These are phyloP conservation scores for Barbatosphaeria neglecta DNA, from an alignment of 495 filamentous ascomycete genomes.

Conservation along the genomic window DNA sequence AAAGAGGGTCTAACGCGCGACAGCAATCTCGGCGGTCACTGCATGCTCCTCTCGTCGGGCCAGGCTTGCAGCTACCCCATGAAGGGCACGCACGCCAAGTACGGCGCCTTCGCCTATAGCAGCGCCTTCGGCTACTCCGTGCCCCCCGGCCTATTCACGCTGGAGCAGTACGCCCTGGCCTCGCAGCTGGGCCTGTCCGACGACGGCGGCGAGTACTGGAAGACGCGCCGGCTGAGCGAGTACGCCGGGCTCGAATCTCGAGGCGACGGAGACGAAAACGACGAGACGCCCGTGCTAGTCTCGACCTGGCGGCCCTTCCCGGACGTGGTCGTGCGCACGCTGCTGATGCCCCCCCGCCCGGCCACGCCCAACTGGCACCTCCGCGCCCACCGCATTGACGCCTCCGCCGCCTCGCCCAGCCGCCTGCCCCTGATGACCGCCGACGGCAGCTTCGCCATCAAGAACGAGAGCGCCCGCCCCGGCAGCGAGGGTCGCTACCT, in stretches of 20 bases:
- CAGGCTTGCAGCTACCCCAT: conserved; percentile 71
- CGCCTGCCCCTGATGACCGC: conserved; percentile 51
- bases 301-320: conserved; percentile 56
- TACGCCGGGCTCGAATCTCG: conserved; percentile 45
- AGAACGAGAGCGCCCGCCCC: conserved; percentile 43
- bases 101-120: conserved; percentile 68
- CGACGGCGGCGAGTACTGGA: conserved; percentile 70
- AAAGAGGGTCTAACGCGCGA: neutral
- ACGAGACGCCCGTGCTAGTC: conserved; percentile 39
- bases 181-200: conserved; percentile 65
- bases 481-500: conserved; percentile 51
- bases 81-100: conserved; percentile 70
- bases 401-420: no score
- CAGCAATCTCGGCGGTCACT: conserved; percentile 48
- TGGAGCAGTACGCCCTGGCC: conserved; percentile 66
- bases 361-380: conserved; percentile 55
- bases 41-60: conserved; percentile 61
- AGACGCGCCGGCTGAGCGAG: conserved; percentile 50
- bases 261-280: conserved; percentile 10
- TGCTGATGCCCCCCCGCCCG: conserved; percentile 46
- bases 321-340: conserved; percentile 53
- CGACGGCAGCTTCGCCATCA: conserved; percentile 62
- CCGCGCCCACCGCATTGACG: conserved; percentile 45
- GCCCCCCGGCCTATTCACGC: conserved; percentile 59
- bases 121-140: conserved; percentile 66